Conservation (phyloP, 257 asterid species). For the Solanum dulcamara region DNA sequence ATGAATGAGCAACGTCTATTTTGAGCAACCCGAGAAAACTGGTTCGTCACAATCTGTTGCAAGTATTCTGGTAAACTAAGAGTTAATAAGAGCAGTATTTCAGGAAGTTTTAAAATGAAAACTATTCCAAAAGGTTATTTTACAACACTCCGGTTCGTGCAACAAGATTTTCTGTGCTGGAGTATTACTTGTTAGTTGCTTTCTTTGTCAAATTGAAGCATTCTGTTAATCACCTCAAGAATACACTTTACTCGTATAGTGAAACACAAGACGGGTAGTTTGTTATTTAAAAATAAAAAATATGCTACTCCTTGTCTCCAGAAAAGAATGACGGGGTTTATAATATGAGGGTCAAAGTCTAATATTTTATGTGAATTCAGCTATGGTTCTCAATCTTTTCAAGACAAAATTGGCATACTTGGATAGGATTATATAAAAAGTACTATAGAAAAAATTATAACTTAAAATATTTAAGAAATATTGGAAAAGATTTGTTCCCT, state of each 20-base stretch:
- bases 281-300: background rate
- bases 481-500: background rate
- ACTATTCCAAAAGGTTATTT: background rate
- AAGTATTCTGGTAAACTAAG: slow-evolving; percentile 26
- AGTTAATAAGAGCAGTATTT: slow-evolving; percentile 16
- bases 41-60: slow-evolving; percentile 78
- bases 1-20: slow-evolving; percentile 66
- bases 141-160: background rate
- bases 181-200: background rate
- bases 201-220: background rate
- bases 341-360: background rate
- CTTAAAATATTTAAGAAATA: background rate
- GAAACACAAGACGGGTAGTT: background rate
- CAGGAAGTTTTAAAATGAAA: background rate
- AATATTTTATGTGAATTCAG: background rate
- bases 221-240: background rate
- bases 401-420: background rate
- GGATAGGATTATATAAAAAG: background rate
- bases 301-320: background rate
- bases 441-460: background rate
- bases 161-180: background rate
- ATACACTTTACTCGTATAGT: background rate
- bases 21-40: slow-evolving; percentile 69
- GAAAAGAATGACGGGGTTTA: background rate
- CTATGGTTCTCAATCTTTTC: background rate